phyloP scores from a whole-genome alignment of 768 basidiomycete species.

The Termitomyces sp. region DNA sequence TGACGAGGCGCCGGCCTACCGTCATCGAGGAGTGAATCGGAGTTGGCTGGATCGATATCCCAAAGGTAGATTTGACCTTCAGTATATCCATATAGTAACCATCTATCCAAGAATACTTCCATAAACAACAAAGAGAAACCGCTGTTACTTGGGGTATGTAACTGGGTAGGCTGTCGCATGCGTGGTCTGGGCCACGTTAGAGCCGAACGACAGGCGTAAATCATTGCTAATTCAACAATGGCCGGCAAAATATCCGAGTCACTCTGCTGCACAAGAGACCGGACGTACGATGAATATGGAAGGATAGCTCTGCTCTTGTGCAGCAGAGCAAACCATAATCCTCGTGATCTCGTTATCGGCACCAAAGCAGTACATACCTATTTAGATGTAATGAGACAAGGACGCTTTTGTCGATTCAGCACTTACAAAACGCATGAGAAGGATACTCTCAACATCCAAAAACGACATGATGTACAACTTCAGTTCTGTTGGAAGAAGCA shows the following conservation, averaged over 20 bases:
- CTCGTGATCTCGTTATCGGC: neutral
- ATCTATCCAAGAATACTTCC: constrained; percentile 38
- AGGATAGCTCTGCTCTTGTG: neutral
- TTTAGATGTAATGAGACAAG: neutral
- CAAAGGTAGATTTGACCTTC: constrained; percentile 38
- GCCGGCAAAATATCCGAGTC: neutral
- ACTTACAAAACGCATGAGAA: constrained; percentile 4
- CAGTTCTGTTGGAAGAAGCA: constrained; percentile 10
- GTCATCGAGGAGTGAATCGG: neutral
- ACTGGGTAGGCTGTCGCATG: neutral
- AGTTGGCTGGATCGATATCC: constrained; percentile 23
- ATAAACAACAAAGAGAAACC: constrained; percentile 25
- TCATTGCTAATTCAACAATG: constrained; percentile 4
- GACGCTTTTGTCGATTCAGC: too few species aligned
- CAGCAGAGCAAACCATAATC: neutral
- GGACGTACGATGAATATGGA: neutral
- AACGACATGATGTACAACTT: constrained; percentile 1
- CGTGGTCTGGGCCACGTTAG: constrained; percentile 11
- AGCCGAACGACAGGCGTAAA: constrained; percentile 5
- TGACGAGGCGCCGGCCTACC: neutral
- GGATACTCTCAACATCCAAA: constrained; percentile 1
- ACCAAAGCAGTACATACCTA: constrained; percentile 1
- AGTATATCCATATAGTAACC: constrained; percentile 39
- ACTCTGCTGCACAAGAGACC: neutral
- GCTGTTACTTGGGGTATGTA: constrained; percentile 1